phyloP scores from a whole-genome alignment of 148 eudicot species.

The Polygonum aviculare region DNA sequence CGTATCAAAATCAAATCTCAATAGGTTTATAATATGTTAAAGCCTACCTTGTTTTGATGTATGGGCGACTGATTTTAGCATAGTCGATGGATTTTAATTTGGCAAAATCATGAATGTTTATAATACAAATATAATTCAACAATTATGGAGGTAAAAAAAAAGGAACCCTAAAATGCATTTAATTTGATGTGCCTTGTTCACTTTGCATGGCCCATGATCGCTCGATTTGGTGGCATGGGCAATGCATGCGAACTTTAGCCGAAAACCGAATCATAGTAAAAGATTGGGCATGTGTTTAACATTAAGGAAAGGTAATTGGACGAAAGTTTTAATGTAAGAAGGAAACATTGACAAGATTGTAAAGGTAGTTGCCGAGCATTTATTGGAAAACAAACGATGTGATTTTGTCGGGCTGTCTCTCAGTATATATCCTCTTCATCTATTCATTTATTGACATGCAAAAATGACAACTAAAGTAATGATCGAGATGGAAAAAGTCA shows the following conservation, averaged over 20 bases:
- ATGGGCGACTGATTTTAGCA: too few relatives aligned
- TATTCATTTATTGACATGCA: neutral
- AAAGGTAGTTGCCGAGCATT: neutral
- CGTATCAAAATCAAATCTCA: too few relatives aligned
- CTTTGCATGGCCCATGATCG: neutral
- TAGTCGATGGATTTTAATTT: too few relatives aligned
- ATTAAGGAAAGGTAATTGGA: neutral
- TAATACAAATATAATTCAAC: too few relatives aligned
- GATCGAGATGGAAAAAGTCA: neutral
- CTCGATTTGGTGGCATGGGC: neutral
- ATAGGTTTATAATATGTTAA: too few relatives aligned
- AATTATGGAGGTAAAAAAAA: too few relatives aligned
- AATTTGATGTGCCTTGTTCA: neutral
- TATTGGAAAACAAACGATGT: constrained; percentile 1
- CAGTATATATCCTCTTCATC: neutral
- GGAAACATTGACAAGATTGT: neutral
- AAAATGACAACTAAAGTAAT: neutral
- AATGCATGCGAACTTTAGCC: neutral
- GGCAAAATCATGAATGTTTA: too few relatives aligned
- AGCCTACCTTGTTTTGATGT: too few relatives aligned
- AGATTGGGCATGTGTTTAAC: neutral
- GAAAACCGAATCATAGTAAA: neutral
- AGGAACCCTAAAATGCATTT: too few relatives aligned
- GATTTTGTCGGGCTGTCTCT: neutral
- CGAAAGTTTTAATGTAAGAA: neutral